Base-by-base conservation (phyloP, 345 rosid genomes). In the Schrenkiella parvula region DNA sequence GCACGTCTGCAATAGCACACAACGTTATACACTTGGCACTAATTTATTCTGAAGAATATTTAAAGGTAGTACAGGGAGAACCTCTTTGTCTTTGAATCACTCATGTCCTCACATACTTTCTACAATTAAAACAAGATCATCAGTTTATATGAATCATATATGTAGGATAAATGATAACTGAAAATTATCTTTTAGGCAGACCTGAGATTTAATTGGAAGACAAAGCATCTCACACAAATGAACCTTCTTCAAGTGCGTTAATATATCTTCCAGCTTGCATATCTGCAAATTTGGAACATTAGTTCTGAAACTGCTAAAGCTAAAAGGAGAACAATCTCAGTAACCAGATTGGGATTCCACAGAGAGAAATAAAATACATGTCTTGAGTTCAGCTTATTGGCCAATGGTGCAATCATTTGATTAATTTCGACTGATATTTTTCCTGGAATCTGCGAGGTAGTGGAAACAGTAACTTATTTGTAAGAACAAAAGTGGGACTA, bases 201-300 rank as follows among this genome's bases (percentile, higher is more conserved):
- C 98, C 98, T 86, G 88, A 70, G 87, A 78, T 44, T 73, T 82
- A 74, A 95, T 78, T 80, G 82, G 86, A 66, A 84, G 83, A 77
- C 85, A 79, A 46, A 89, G 82, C 68, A 66, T 69, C 80, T 79
- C 85, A 68, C 80, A 83, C 58, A 67, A 60, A 80, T 82, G 82
- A 68, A 80, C 81, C 78, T 79, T 89, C 84, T 82, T 84, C 74
- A 83, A 77, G 64, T 79, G 75, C 52, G 56, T 77, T 78, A 90
- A 58, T 59, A 54, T 75, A 77, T 86, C 93, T 83, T 83, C 88
- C 62, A 89, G 73, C 75, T 38, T 29, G 70, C 72, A 72, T 51
- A 95, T 82, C 99, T 95, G 73, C 77, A 75, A n/a, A 58, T 65
- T 57, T 35, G 76, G 48, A 70, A 71, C 70, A 67, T 48, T 71